Percentiles rank a stretch among this genome's conserved stretches.
phyloP scores from a whole-genome alignment of 2,329 filamentous ascomycete genomes.

The Microcyclosporella mali region DNA sequence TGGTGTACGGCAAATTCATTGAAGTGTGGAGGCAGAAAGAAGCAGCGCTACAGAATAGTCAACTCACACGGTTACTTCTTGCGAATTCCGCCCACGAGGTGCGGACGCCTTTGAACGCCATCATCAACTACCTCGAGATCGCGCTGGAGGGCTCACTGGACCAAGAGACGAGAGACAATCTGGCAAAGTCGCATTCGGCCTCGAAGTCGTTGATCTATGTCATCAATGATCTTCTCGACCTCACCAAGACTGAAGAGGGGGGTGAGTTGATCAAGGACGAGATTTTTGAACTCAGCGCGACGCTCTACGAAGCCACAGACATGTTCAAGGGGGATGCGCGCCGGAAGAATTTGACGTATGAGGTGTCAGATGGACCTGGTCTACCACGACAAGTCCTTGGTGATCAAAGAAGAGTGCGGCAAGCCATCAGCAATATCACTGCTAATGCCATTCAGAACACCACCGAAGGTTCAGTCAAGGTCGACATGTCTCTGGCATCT shows the following conservation, averaged over 20 bases:
- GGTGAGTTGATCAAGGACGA: constrained; percentile 74
- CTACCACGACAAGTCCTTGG: constrained; percentile 68
- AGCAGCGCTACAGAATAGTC: constrained; percentile 71
- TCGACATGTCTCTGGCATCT: constrained; percentile 62
- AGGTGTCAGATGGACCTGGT: constrained; percentile 60
- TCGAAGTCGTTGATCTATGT: constrained; percentile 91
- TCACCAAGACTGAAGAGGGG: constrained; percentile 83
- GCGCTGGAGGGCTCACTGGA: constrained; percentile 76
- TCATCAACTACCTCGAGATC: constrained; percentile 92
- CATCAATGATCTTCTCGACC: constrained; percentile 83
- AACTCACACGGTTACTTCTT: constrained; percentile 69
- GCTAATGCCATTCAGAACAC: constrained; percentile 84
- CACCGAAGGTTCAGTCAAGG: constrained; percentile 56
- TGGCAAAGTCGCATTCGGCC: constrained; percentile 78
- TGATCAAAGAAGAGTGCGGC: constrained; percentile 72
- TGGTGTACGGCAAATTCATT: constrained; percentile 86
- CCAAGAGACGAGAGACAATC: constrained; percentile 74
- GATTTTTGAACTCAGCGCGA: constrained; percentile 63
- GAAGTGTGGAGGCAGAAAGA: constrained; percentile 92
- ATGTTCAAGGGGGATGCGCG: constrained; percentile 68
- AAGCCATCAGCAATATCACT: constrained; percentile 74
- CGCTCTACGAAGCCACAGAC: constrained; percentile 70
- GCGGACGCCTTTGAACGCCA: constrained; percentile 82
- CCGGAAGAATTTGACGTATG: constrained; percentile 67
- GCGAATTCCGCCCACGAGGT: constrained; percentile 91